These are phyloP conservation scores for Saprolegnia parasitica DNA, from an alignment of 352 stramenopile species.

Conservation along the genomic window DNA sequence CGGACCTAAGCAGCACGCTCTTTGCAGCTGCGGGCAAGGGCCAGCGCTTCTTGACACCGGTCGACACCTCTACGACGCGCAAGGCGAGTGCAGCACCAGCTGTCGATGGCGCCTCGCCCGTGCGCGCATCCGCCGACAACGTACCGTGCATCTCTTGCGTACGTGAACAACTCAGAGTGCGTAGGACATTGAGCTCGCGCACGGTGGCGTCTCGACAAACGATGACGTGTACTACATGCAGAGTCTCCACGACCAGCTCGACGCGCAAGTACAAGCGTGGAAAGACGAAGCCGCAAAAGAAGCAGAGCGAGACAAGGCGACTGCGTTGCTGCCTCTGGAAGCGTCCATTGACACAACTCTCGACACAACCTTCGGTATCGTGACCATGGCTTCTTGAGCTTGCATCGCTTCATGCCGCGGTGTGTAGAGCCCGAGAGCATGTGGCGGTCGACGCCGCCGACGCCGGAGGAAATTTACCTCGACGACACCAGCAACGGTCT, in stretches of 20 bases:
- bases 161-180: not conserved
- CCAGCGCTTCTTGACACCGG: not conserved
- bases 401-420: slow-evolving; percentile 42
- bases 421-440: slow-evolving; percentile 27
- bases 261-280: slow-evolving; percentile 24
- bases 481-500: not conserved
- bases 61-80: too few species aligned
- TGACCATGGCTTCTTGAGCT: slow-evolving; percentile 29
- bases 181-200: slow-evolving; percentile 69
- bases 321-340: slow-evolving; percentile 51
- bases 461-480: not conserved
- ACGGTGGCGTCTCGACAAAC: slow-evolving; percentile 48
- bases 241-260: slow-evolving; percentile 33
- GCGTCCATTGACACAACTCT: slow-evolving; percentile 39
- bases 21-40: not conserved
- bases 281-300: slow-evolving; percentile 49
- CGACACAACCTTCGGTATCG: slow-evolving; percentile 52
- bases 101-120: not conserved
- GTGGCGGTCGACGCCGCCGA: not conserved
- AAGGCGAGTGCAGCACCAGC: not conserved
- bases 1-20: not conserved
- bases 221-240: slow-evolving; percentile 40
- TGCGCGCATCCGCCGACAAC: not conserved
- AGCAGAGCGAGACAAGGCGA: slow-evolving; percentile 43
- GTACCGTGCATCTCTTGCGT: not conserved